Base-by-base conservation (phyloP, 2,329 filamentous ascomycete species). In the Scleromitrula shiraiana region DNA sequence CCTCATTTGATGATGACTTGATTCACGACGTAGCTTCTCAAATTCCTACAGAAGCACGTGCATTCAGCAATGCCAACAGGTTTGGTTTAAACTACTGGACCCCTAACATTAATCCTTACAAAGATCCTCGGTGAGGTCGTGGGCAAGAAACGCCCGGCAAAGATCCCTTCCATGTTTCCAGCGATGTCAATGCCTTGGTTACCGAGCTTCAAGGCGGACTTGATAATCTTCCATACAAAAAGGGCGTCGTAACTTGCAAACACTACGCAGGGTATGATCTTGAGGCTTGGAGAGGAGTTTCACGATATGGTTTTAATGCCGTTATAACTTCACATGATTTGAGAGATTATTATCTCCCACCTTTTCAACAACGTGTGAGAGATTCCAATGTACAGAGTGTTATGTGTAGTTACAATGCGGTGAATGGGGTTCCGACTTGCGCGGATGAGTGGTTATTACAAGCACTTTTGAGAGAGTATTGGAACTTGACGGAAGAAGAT, bases 361-460 rank as follows among this genome's bases (percentile, higher is more conserved):
- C 80, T 0, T 86, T 86, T 65, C 69, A 82, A 57, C 72, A 72
- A 60, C 84, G 81, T 62, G 77, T 74, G 37, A 69, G 75, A 9
- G 76, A 81, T 57, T 72, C 74, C 3, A 70, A 73, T 38, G 75
- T 75, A 3, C 69, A 71, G 14, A 80, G 78, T 27, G 68, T 82
- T 53, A 81, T 81, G 78, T 80, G 77, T 56, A 73, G 72, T 0
- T 81, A 82, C 61, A 81, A 85, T 53, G 68, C 78, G 0, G 69
- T 86, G 33, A 83, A 86, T 49, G 82, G 82, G 0, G 71, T 79
- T 0, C 82, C 82, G 0, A 73, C 78, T 2, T 86, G 82, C 55
- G 78, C 79, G 0, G 76, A 77, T 54, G 67, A 70, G 0, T 86
- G 80, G 54, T 69, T 86, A 1, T 68, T 85, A 29, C 70, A 81